Percentiles rank a stretch among this genome's conserved stretches.
Evolutionary conservation across 495 filamentous ascomycete genomes (phyloP).

Genomic region (Mytilinidion resinicola): DNA sequence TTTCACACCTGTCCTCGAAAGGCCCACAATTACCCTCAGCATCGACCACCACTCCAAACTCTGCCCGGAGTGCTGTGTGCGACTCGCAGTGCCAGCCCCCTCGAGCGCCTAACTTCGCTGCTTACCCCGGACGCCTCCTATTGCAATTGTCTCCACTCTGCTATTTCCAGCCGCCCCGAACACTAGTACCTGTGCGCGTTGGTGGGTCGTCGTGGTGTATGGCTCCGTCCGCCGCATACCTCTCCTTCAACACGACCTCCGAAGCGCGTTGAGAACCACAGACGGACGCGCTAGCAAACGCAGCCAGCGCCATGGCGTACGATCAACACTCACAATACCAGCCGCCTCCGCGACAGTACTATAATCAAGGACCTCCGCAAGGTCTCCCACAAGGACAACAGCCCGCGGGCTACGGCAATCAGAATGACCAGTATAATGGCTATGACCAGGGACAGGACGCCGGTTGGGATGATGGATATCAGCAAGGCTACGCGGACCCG

Average conservation of each 20-base stretch:
- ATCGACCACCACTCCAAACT: not conserved
- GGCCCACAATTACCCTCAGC: too few species aligned
- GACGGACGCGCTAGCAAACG: not conserved
- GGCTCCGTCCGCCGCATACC: not conserved
- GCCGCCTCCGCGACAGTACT: constrained; percentile 48
- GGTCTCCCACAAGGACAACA: constrained; percentile 17
- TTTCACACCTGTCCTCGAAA: not conserved
- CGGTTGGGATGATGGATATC: constrained; percentile 45
- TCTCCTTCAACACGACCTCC: not conserved
- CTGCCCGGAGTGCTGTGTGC: not conserved
- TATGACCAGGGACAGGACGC: constrained; percentile 39
- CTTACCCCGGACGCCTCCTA: not conserved
- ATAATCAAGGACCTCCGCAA: constrained; percentile 29
- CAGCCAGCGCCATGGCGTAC: constrained; percentile 25
- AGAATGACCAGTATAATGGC: constrained; percentile 41
- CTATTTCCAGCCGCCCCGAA: not conserved
- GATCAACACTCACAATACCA: constrained; percentile 22
- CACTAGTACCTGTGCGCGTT: not conserved
- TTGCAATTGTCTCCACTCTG: not conserved
- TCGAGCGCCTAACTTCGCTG: not conserved
- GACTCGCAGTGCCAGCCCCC: not conserved
- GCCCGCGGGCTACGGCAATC: constrained; percentile 20
- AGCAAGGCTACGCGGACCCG: constrained; percentile 43
- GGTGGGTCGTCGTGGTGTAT: not conserved
- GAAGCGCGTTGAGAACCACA: not conserved